Percentiles rank a stretch among this genome's conserved stretches.
Evolutionary conservation across 116 monocot genomes (phyloP).

Genomic region (Zostera marina): DNA sequence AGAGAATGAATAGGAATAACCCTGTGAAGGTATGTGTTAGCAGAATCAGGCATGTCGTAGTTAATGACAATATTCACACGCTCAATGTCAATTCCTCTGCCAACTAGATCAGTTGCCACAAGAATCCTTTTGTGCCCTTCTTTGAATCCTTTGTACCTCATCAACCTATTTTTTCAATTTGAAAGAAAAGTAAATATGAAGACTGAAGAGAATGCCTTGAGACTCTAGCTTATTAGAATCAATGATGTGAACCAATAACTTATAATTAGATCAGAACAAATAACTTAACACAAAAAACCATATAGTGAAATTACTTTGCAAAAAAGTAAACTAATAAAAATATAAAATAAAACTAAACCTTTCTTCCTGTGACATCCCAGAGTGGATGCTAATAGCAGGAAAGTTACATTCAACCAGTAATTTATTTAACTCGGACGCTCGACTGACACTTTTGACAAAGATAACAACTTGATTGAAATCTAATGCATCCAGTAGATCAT

Average conservation of each 20-base stretch:
- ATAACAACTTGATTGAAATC: conserved; percentile 99
- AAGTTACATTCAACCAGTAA: conserved; percentile 97
- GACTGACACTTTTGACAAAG: conserved; percentile 91
- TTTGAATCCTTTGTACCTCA: conserved; percentile 94
- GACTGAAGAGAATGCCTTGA: too few relatives aligned
- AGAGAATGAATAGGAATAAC: conserved; percentile 14
- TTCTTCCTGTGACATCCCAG: conserved; percentile 98
- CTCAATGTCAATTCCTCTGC: conserved; percentile 98
- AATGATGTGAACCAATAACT: too few relatives aligned
- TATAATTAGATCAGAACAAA: too few relatives aligned
- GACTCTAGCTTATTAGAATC: too few relatives aligned
- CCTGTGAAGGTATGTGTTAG: conserved; percentile 97
- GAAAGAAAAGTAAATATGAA: too few relatives aligned
- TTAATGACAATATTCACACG: conserved; percentile 99
- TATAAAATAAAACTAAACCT: conserved; percentile 20
- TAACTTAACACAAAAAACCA: too few relatives aligned
- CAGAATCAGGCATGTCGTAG: conserved; percentile 99
- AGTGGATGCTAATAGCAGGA: conserved; percentile 97
- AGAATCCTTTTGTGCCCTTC: conserved; percentile 98
- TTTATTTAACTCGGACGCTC: conserved; percentile 92
- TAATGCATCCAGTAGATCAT: conserved; percentile 95
- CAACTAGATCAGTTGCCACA: conserved; percentile 96
- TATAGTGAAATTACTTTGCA: not conserved
- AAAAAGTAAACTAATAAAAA: not conserved
- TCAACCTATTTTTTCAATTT: conserved; percentile 29